These are phyloP conservation scores for Akanthomyces dipterigenus DNA, from an alignment of 2,329 filamentous ascomycete genomes.

Conservation along the genomic window DNA sequence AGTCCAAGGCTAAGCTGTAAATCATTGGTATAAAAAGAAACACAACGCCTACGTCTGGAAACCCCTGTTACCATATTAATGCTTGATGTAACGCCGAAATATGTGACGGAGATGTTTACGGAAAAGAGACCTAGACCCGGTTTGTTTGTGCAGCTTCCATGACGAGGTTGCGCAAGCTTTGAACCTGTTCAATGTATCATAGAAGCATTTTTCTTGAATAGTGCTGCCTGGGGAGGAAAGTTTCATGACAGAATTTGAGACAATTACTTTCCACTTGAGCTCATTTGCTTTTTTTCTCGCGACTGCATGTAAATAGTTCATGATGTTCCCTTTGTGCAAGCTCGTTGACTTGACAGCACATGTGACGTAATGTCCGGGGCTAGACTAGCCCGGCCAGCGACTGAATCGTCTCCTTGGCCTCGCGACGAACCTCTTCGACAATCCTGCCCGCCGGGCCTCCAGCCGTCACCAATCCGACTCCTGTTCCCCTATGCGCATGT, in stretches of 20 bases:
- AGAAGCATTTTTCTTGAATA: slow-evolving; percentile 5
- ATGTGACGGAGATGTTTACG: not conserved
- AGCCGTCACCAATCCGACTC: slow-evolving; percentile 38
- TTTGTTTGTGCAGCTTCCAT: not conserved
- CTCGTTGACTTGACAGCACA: not conserved
- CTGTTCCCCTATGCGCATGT: slow-evolving; percentile 32
- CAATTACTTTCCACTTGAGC: not conserved
- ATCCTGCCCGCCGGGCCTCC: slow-evolving; percentile 35
- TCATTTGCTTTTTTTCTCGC: not conserved
- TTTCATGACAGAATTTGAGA: not conserved
- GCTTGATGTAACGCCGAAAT: not conserved
- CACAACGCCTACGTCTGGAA: not conserved
- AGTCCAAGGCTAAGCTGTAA: slow-evolving; percentile 78
- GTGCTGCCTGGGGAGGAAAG: not conserved
- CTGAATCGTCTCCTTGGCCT: slow-evolving; percentile 28
- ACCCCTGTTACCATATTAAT: not conserved
- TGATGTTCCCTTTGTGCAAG: not conserved
- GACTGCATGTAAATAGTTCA: not conserved
- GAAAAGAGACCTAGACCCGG: not conserved
- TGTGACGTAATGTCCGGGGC: not conserved
- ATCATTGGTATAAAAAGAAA: slow-evolving; percentile 10
- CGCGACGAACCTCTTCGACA: slow-evolving; percentile 33
- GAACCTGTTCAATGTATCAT: not conserved
- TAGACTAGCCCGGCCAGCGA: slow-evolving; percentile 18
- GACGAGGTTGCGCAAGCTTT: not conserved